A percentile compares a stretch with the other conserved stretches of the same genome.
phyloP scores from a whole-genome alignment of 768 basidiomycete genomes.

The Clitopilus passeckerianus region DNA sequence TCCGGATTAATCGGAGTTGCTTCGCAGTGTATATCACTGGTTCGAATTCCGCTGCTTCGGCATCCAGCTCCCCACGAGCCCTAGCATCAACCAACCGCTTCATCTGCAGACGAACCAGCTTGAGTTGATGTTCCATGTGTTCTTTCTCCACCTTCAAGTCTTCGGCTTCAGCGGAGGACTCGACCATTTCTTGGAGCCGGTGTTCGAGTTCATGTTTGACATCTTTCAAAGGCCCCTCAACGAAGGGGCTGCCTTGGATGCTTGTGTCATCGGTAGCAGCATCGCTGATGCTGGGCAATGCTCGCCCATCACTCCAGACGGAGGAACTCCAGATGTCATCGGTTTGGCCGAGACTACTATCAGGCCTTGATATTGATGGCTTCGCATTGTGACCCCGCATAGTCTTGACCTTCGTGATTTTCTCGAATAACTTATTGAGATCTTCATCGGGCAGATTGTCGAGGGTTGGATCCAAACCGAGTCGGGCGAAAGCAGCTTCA shows the following conservation, averaged over 20 bases:
- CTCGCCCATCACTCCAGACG: background rate
- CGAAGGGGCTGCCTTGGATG: slow-evolving; percentile 61
- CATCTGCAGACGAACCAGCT: slow-evolving; percentile 77
- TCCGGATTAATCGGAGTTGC: slow-evolving; percentile 78
- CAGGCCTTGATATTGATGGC: slow-evolving; percentile 55
- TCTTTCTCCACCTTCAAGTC: slow-evolving; percentile 88
- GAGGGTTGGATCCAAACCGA: slow-evolving; percentile 84
- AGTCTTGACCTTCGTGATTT: slow-evolving; percentile 89
- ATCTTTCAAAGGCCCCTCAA: slow-evolving; percentile 61
- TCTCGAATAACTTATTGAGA: slow-evolving; percentile 88
- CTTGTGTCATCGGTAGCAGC: slow-evolving; percentile 87
- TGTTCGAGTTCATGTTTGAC: slow-evolving; percentile 74
- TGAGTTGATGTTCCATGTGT: slow-evolving; percentile 88
- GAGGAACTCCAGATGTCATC: slow-evolving; percentile 90
- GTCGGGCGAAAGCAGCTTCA: slow-evolving; percentile 84
- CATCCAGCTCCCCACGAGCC: slow-evolving; percentile 70
- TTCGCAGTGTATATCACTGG: slow-evolving; percentile 78
- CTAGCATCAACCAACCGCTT: slow-evolving; percentile 73
- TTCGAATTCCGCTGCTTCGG: slow-evolving; percentile 62
- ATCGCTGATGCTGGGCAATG: slow-evolving; percentile 70
- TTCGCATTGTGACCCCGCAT: slow-evolving; percentile 78
- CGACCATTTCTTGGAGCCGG: slow-evolving; percentile 55
- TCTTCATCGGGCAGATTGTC: slow-evolving; percentile 95
- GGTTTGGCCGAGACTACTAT: slow-evolving; percentile 81
- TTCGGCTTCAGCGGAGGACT: slow-evolving; percentile 62